Evolutionary conservation across 2,329 filamentous ascomycete genomes (phyloP).

Genomic region (Magnaporthiopsis rhizophila): DNA sequence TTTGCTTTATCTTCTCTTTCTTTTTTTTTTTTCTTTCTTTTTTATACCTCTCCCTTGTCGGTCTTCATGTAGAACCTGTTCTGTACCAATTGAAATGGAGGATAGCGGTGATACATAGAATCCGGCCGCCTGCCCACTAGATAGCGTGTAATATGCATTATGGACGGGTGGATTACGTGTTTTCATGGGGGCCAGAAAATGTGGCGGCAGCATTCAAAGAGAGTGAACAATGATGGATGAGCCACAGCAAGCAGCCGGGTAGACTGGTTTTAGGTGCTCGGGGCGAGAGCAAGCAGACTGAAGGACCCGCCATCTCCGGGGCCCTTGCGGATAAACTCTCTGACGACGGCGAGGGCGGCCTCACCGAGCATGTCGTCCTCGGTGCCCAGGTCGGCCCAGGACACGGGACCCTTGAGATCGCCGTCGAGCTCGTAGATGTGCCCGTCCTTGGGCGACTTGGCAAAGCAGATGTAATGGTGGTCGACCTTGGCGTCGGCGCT

Average conservation of each 20-base stretch:
- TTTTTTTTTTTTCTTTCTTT: not conserved
- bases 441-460: slow-evolving; percentile 44
- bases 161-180: not conserved
- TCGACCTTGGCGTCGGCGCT: slow-evolving; percentile 54
- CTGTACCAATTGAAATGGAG: not conserved
- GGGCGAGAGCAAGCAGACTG: slow-evolving; percentile 3
- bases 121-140: not conserved
- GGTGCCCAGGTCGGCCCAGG: slow-evolving; percentile 22
- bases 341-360: not conserved
- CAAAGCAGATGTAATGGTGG: slow-evolving; percentile 66
- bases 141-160: not conserved
- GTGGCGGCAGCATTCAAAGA: not conserved
- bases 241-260: too few species aligned
- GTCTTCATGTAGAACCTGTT: not conserved
- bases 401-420: slow-evolving; percentile 55
- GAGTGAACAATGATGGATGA: not conserved
- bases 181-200: not conserved
- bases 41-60: not conserved
- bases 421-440: slow-evolving; percentile 63
- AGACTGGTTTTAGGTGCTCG: not conserved
- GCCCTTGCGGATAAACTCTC: not conserved
- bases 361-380: slow-evolving; percentile 32
- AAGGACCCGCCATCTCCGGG: not conserved
- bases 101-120: not conserved
- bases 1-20: not conserved